phyloP scores from a whole-genome alignment of 441 rosid genomes.

The Euphorbia celastroides region DNA sequence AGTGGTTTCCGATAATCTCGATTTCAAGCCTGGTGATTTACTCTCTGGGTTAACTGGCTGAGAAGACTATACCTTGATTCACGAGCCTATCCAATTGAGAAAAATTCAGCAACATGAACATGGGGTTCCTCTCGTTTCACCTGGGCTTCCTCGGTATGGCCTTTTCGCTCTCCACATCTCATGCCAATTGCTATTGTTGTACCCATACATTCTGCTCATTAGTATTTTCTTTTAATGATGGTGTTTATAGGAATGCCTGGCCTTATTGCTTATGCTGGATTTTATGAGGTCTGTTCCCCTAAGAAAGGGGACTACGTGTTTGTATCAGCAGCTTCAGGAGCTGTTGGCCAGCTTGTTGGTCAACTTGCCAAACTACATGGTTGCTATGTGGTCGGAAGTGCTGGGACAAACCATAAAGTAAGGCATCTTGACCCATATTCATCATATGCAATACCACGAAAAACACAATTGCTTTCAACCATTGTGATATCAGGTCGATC shows the following conservation, averaged over 20 bases:
- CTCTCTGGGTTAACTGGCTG: slow-evolving; percentile 52
- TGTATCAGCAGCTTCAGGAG: slow-evolving; percentile 79
- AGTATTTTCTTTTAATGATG: neutral
- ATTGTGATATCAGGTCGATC: slow-evolving; percentile 42
- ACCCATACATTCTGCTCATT: neutral
- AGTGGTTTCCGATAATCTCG: slow-evolving; percentile 49
- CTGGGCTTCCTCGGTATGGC: slow-evolving; percentile 67
- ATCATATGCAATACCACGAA: neutral
- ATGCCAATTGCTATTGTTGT: neutral
- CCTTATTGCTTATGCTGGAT: slow-evolving; percentile 73
- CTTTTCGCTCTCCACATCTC: neutral
- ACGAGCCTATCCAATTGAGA: slow-evolving; percentile 39
- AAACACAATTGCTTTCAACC: neutral
- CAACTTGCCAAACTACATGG: slow-evolving; percentile 79
- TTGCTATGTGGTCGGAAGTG: slow-evolving; percentile 84
- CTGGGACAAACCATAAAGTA: slow-evolving; percentile 65
- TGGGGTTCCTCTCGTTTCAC: slow-evolving; percentile 65
- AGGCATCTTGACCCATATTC: neutral
- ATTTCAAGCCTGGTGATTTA: slow-evolving; percentile 54
- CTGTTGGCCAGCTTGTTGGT: slow-evolving; percentile 89
- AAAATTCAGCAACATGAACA: slow-evolving; percentile 45
- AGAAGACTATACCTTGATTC: slow-evolving; percentile 70
- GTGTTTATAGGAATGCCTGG: slow-evolving; percentile 66
- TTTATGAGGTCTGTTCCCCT: slow-evolving; percentile 64
- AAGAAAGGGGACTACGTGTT: slow-evolving; percentile 59